Conservation (phyloP, 345 rosid genomes). For the Eucalyptus tenuipes region DNA sequence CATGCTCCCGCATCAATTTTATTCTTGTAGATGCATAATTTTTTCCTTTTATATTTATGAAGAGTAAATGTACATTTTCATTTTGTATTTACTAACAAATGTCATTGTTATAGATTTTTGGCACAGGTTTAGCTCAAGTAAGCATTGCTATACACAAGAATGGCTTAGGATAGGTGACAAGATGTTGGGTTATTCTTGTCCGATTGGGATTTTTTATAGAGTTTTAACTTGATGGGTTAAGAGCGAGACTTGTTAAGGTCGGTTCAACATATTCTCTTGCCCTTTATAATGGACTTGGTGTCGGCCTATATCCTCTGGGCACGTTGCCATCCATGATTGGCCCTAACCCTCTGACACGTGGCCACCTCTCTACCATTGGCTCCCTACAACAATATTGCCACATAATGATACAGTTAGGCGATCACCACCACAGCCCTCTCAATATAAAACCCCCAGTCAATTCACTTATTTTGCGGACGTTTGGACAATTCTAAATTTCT, state of each 20-base stretch:
- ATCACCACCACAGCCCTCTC: background rate
- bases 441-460: background rate
- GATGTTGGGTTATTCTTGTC: background rate
- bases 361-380: background rate
- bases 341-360: background rate
- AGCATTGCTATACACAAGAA: background rate
- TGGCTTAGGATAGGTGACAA: background rate
- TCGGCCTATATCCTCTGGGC: accelerated
- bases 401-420: background rate
- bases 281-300: background rate
- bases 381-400: background rate
- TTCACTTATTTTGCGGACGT: background rate
- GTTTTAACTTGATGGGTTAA: background rate
- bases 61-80: background rate
- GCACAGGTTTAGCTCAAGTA: background rate
- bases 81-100: background rate
- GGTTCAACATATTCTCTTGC: background rate
- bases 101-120: background rate
- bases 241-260: background rate
- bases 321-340: background rate
- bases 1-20: background rate
- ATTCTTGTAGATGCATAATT: background rate
- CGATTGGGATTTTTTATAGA: background rate
- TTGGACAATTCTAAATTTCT: background rate
- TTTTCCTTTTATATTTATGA: background rate